Evolutionary conservation across 2,329 filamentous ascomycete species (phyloP), one percentile per base, ranked within the genome.

Genomic region (Fusarium tupiense): DNA sequence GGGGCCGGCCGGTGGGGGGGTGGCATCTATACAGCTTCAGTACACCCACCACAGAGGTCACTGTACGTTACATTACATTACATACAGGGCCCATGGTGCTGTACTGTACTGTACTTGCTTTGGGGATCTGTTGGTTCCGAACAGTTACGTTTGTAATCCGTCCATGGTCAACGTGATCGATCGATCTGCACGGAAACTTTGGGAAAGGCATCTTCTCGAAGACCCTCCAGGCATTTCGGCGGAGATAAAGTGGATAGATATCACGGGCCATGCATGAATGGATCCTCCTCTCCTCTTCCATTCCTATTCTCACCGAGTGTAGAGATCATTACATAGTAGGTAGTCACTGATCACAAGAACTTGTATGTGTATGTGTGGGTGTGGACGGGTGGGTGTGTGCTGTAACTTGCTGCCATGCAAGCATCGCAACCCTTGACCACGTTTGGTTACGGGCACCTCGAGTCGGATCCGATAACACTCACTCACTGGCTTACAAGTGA

Each of bases 1-100:
- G 67, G 67, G 71, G 67, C 67, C 71, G 71, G 50, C 71, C 72
- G 67, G 67, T 71, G 67, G 67, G 66, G 58, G 50, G 29, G 26
- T 20, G 24, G 22, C 33, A 44, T 41, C 44, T 11, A 19, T 22
- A 22, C 24, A 29, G 44, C 43, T 46, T 12, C 47, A 31, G 22
- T 19, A 50, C 29, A 50, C 47, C 46, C 46, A 31, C 46, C 46
- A 49, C 41, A 24, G n/a, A 53, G 50, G 50, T 37, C n/a, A 53
- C 50, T 53, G n/a, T 53, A 26, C n/a, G 31, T 31, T 20, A 33
- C 13, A 33, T 37, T 37, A 37, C 35, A 37, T 17, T 37, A 37
- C 22, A 52, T 53, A 35, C 33, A 53, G n/a, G n/a, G 17, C 43
- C 26, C 49, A 57, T 47, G n/a, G 53, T 24, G 9, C 5, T 24